Percentiles rank a stretch among this genome's conserved stretches.
Conservation (phyloP, 2,329 filamentous ascomycete genomes). For the Paecilomyces niveus region DNA sequence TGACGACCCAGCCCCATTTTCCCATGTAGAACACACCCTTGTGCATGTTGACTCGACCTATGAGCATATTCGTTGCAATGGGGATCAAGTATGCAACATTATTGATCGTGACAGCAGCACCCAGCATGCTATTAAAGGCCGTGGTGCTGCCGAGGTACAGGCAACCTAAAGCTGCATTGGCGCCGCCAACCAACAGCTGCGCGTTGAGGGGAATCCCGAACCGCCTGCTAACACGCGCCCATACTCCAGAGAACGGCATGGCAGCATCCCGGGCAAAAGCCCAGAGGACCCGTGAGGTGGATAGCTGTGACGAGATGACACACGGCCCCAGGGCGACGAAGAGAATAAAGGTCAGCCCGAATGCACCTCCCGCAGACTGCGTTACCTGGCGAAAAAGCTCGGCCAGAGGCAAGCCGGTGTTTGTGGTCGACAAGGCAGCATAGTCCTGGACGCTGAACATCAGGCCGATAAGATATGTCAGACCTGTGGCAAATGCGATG, state of each 20-base stretch:
- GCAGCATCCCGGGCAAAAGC: conserved; percentile 51
- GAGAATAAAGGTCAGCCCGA: conserved; percentile 41
- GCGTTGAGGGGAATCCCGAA: conserved; percentile 48
- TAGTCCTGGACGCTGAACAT: conserved; percentile 49
- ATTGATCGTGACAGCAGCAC: conserved; percentile 31
- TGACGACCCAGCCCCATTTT: conserved; percentile 35
- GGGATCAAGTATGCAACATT: conserved; percentile 42
- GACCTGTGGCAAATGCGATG: conserved; percentile 45
- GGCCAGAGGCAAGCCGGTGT: conserved; percentile 53
- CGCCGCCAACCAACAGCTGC: conserved; percentile 42
- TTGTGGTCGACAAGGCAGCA: conserved; percentile 29
- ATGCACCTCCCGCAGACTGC: conserved; percentile 43
- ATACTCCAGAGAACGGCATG: conserved; percentile 12
- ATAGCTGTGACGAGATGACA: conserved; percentile 28
- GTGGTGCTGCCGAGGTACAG: conserved; percentile 62
- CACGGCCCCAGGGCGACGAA: conserved; percentile 27
- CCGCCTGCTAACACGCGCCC: conserved; percentile 36
- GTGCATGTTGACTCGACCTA: conserved; percentile 36
- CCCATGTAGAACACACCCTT: conserved; percentile 41
- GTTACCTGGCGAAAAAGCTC: conserved; percentile 58
- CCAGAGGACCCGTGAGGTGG: conserved; percentile 51
- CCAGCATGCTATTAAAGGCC: conserved; percentile 54
- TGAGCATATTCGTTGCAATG: conserved; percentile 40
- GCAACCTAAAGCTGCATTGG: conserved; percentile 52
- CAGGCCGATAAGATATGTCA: conserved; percentile 45